Evolutionary conservation across 768 basidiomycete species (phyloP), one percentile per base, ranked within the genome.

Genomic region (Leccinum truebloodii): DNA sequence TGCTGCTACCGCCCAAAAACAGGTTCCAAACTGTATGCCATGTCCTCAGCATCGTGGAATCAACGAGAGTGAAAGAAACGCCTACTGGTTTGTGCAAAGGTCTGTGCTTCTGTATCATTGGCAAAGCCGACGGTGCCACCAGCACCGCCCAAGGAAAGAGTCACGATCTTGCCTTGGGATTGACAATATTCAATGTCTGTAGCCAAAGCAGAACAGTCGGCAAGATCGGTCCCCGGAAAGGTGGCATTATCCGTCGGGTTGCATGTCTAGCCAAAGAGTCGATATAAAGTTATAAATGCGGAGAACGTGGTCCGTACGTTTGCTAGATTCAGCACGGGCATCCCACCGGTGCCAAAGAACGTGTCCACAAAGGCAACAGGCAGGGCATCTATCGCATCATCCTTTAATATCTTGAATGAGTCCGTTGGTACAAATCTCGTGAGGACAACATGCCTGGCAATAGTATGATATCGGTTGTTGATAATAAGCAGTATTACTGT

Each of bases 321-420:
- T 2, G 86, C 88, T 13, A 90, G 78, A 70, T 92, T 86, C 55
- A 90, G 76, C 7, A 81, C 83, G 24, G 89, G 89, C 18, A 80
- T 71, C 30, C 81, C 81, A 1, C 88, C 87, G 6, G 83, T 76
- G 13, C 85, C 80, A 67, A 86, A 88, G 75, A 89, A 90, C 20
- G 79, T 80, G 68, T 84, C 76, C 64, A 90, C 66, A 68, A 91
- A 89, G n/a, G 88, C 84, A 34, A 90, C 66, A 8, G 87, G 87
- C 59, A 91, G 82, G 7, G 83, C 85, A 71, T 90, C 85, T 59
- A 89, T 83, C 8, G 84, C 80, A 66, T 85, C 77, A 68, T 90
- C 88, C 84, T 88, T 60, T 44, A 32, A 65, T 52, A 46, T 16
- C 16, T 26, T 18, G 44, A 59, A 49, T 59, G 63, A 54, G 62